Conservation (phyloP, 2,329 filamentous ascomycete genomes). For the Didymellaceae sp. region DNA sequence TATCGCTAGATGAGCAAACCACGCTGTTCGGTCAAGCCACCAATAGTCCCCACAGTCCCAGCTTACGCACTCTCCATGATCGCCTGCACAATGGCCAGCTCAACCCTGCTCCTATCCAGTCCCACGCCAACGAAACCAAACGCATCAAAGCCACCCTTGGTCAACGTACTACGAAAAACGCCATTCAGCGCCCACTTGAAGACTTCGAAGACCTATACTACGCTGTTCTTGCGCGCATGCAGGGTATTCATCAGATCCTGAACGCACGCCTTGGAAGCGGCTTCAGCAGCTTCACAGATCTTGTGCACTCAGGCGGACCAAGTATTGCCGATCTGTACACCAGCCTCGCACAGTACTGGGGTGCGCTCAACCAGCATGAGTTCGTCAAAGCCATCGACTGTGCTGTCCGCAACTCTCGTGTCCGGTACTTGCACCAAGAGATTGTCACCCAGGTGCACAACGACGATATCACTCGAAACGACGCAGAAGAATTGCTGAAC, state of each 20-base stretch:
- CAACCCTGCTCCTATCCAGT: conserved; percentile 22
- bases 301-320: conserved; percentile 19
- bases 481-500: conserved; percentile 22
- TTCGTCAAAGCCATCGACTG: conserved; percentile 35
- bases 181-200: conserved; percentile 57
- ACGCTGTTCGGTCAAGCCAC: conserved; percentile 17
- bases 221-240: conserved; percentile 33
- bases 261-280: conserved; percentile 31
- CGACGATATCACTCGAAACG: conserved; percentile 16
- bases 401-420: conserved; percentile 30
- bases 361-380: conserved; percentile 29
- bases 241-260: conserved; percentile 33
- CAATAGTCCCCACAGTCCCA: conserved; percentile 35
- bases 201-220: conserved; percentile 47
- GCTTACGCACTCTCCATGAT: conserved; percentile 35
- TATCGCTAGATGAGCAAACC: conserved; percentile 19
- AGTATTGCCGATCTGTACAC: conserved; percentile 24
- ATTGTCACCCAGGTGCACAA: conserved; percentile 20
- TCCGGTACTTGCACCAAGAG: conserved; percentile 26
- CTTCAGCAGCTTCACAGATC: conserved; percentile 27
- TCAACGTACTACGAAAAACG: conserved; percentile 67
- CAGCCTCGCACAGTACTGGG: conserved; percentile 32
- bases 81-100: conserved; percentile 44
- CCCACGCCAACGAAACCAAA: conserved; percentile 18
- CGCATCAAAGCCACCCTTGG: conserved; percentile 53